These are phyloP conservation scores for Lactarius quietus DNA, from an alignment of 768 basidiomycete genomes.

Conservation along the genomic window DNA sequence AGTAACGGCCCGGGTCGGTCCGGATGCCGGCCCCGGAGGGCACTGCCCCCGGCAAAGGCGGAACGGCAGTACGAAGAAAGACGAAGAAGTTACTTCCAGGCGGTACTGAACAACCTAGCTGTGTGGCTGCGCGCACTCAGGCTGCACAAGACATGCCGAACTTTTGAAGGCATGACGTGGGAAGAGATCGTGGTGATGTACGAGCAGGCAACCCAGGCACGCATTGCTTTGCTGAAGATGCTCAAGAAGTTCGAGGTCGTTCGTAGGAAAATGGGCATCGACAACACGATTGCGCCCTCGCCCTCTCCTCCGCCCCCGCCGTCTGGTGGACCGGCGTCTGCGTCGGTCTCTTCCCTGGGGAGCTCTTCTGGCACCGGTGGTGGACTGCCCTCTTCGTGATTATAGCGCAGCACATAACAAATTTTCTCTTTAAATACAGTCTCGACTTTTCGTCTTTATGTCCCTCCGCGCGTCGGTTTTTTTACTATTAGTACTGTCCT, in stretches of 20 bases:
- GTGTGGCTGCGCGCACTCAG: conserved; percentile 92
- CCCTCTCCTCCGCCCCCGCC: background rate
- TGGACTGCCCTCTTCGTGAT: background rate
- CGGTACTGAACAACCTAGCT: conserved; percentile 81
- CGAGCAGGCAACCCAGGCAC: conserved; percentile 77
- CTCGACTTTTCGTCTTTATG: no score
- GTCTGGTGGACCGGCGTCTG: background rate
- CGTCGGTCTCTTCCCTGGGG: background rate
- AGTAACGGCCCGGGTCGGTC: conserved; percentile 35
- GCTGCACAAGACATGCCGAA: conserved; percentile 98
- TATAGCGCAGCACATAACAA: no score
- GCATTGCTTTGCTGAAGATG: conserved; percentile 98
- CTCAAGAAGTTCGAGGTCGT: conserved; percentile 90
- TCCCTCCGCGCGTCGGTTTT: background rate
- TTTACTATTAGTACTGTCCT: no score
- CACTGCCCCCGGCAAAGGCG: conserved; percentile 22
- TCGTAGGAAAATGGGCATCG: conserved; percentile 87
- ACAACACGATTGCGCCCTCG: conserved; percentile 36
- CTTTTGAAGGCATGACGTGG: conserved; percentile 89
- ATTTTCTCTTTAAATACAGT: no score
- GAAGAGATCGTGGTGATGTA: conserved; percentile 92
- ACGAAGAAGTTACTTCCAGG: conserved; percentile 88
- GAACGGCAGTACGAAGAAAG: conserved; percentile 48
- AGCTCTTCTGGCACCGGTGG: background rate
- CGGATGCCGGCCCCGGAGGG: conserved; percentile 49